Base-by-base conservation (phyloP, 2,329 filamentous ascomycete species). In the Cryphonectria carpinicola region DNA sequence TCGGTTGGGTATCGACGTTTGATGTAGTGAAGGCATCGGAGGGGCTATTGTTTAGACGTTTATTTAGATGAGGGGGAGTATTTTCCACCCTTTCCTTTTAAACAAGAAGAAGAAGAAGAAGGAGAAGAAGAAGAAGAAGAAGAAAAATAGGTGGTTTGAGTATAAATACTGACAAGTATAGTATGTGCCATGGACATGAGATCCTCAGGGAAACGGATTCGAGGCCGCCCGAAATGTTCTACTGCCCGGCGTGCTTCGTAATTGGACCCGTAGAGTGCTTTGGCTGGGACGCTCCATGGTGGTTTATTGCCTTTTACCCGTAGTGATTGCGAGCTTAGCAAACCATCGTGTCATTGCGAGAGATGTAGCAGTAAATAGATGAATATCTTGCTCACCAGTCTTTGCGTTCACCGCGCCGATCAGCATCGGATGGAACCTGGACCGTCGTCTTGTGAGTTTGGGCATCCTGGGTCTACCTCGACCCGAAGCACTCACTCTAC, bases 391-490 rank as follows among this genome's bases (percentile, higher is more conserved):
- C 60, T 39, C 80, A 89, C 88, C 88, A 61, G 86, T 86, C 28
- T 82, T 84, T 49, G 84, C 82, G 77, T 90, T 92, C 76, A 93
- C 88, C 62, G 86, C 91, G 37, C 89, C 90, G 19, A 95, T 84
- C 76, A 95, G 90, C 66, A 94, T 85, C 19, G 93, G 93, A 73
- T 92, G 85, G 75, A 92, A 87, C 66, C 91, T 93, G 73, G 39
- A 41, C 0, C 46, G 22, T 14, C 58, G 5, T 19, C 17, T 52
- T 7, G 54, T 67, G 63, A 72, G 71, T 66, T 63, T 49, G 13
- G 4, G 6, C 4, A n/a, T 11, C 8, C 61, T 32, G 32, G n/a
- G 39, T 32, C 14, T n/a, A n/a, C 22, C n/a, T n/a, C 17, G n/a
- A n/a, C 22, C 32, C 39, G 25, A 28, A 25, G 19, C 43, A 77